Base-by-base conservation (phyloP, 805 yeast genomes). In the Pichia kluyveri region DNA sequence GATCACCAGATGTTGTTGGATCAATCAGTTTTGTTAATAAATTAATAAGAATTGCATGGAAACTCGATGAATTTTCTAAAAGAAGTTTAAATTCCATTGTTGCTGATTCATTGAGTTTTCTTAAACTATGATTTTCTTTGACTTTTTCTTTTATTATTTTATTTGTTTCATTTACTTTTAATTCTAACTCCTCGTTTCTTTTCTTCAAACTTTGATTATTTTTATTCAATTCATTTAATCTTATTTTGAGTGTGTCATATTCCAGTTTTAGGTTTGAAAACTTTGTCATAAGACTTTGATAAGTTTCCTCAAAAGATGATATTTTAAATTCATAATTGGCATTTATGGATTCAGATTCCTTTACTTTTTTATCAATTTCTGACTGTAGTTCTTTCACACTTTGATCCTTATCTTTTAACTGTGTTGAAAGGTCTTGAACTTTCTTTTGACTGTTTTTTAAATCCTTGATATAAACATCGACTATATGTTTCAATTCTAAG, bases 21-120 rank as follows among this genome's bases (percentile, higher is more conserved):
- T 48, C 51, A 9, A 48, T 40, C 4, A 48, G 27, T 14, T 27
- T 39, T 19, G 19, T 38, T 23, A 45, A 30, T n/a, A 37, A 31
- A 28, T 37, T 26, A 14, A 48, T 15, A 1, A 48, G 11, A 8
- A 42, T 31, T 7, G 39, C 23, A 36, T 48, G 51, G 38, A 17
- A 45, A 4, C 41, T 38, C 28, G 43, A 28, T 14, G 23, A 40
- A n/a, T 38, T 41, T 8, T 15, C 17, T 34, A 14, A 14, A 9
- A 34, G 8, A 34, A 15, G n/a, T 34, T 34, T 34, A 4, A 34
- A 34, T 14, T 15, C 12, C 8, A 14, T 14, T 15, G 37, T 3
- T 34, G 4, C 12, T 12, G 17, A 2, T 7, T 34, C 37, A 34
- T 34, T 34, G 1, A 14, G 12, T 10, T 8, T 34, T 7, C 8